phyloP scores from a whole-genome alignment of 1,139 yeast species.

The Debaryomyces subglobosus region DNA sequence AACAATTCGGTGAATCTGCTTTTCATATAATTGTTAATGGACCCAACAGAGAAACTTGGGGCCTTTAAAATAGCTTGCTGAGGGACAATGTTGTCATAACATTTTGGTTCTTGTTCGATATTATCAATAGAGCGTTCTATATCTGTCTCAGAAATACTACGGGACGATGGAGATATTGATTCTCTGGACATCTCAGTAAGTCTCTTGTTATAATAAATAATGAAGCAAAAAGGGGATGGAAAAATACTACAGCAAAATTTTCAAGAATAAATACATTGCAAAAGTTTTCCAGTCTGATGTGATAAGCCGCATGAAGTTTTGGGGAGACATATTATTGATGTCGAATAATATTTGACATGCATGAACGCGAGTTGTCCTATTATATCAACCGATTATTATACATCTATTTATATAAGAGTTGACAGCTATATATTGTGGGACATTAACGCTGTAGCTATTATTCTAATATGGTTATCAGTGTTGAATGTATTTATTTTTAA shows the following conservation, averaged over 20 bases:
- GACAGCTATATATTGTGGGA: too few relatives aligned
- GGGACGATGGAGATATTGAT: not conserved
- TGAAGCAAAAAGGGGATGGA: not conserved
- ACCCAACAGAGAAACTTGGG: not conserved
- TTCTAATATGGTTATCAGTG: too few relatives aligned
- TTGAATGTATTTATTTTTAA: too few relatives aligned
- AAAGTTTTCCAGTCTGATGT: not conserved
- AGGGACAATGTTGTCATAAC: not conserved
- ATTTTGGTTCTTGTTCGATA: not conserved
- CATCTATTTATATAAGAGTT: too few relatives aligned
- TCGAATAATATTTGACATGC: not conserved
- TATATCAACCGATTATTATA: too few relatives aligned
- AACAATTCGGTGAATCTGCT: conserved; percentile 10
- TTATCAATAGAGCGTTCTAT: not conserved
- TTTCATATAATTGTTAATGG: not conserved
- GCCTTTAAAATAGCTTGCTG: not conserved
- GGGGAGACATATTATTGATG: not conserved
- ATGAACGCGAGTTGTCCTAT: not conserved
- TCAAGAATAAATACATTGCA: not conserved
- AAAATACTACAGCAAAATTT: not conserved
- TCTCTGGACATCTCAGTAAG: not conserved
- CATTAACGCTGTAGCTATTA: too few relatives aligned
- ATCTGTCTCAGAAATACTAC: not conserved
- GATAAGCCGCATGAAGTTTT: not conserved
- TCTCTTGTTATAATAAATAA: not conserved